Evolutionary conservation across 2,329 filamentous ascomycete species (phyloP), one percentile per base, ranked within the genome.

Genomic region (Pseudogymnoascus sp.): DNA sequence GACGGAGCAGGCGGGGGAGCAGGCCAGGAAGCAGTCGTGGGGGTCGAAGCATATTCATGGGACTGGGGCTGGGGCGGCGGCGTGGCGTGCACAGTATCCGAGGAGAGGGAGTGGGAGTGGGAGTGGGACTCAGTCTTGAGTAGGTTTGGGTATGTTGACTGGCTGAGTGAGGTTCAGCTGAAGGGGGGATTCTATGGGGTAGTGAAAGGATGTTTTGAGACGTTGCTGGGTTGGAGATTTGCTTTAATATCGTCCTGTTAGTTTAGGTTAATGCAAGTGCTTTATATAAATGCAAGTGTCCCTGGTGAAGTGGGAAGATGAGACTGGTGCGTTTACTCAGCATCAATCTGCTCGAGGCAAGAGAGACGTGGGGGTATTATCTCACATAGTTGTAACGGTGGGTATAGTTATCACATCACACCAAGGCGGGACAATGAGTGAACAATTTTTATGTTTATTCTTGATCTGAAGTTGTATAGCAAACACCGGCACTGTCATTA

Each of bases 381-480:
- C 44, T 50, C 14, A 28, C 23, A 50, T 50, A 7, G 8, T 28
- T 50, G 7, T 28, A 14, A 50, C 1, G 1, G 7, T 25, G 21
- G 7, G 16, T 16, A n/a, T 25, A 46, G 23, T 28, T 16, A 11
- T 34, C 28, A 7, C 18, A 25, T 34, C 50, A 34, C n/a, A 16
- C 23, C 21, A 21, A 21, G 21, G 21, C 21, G 21, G 21, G 21
- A 53, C 25, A 50, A 16, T 31, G 10, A 56, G n/a, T 5, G 46
- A 3, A 34, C 25, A 56, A 56, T 31, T 56, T 53, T 8, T 21
- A 1, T 34, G 50, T 56, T 56, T 56, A 56, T 56, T 56, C 25
- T 34, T 56, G 50, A 56, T 56, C 31, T 50, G 44, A 50, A 50
- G 44, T 56, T 56, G 50, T 56, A 56, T 56, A 56, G 28, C 50